Evolutionary conservation across 306 rosid genomes (phyloP), one percentile per base, ranked within the genome.

Genomic region (Vachellia collinsii): DNA sequence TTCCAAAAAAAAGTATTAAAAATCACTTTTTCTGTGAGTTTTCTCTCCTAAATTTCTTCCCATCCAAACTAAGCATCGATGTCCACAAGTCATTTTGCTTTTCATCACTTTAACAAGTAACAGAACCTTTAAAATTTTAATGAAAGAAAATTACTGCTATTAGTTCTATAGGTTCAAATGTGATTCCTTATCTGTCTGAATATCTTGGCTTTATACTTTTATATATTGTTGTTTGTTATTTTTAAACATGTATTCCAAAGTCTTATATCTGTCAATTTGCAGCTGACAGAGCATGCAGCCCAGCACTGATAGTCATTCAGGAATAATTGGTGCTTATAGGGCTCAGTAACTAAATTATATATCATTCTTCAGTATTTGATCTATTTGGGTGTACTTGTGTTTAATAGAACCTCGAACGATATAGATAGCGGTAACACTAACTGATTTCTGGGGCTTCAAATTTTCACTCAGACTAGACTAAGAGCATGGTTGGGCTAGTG

Each of bases 71-170:
- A 29, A 29, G 2, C 34, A 2, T 29, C 34, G 2, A 29, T 29
- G 44, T 41, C 44, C 83, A 74, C 56, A 87, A 80, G 62, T 77
- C 84, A 76, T 29, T 51, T 51, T 51, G 58, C 22, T 73, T 85
- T 80, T 29, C 59, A 59, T 84, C 69, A 75, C 68, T 72, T 80
- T 69, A 50, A 78, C 91, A 48, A 48, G 54, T 48, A 94, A 94
- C 97, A 81, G 44, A 54, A 54, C 74, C 89, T 94, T 81, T 78
- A 91, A 51, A 80, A 81, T 48, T 88, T 72, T 93, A 74, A 85
- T 94, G 94, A 91, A 86, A 85, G 89, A 90, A 85, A 76, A 67
- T 85, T 81, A 63, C 87, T 68, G 77, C 81, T 1, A 68, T 80
- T 54, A 92, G 85, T 44, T 46, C 66, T 77, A 10, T 90, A 83